Conservation (phyloP, 192 early-diverging fungal genomes). For the Oehlia diaphana region DNA sequence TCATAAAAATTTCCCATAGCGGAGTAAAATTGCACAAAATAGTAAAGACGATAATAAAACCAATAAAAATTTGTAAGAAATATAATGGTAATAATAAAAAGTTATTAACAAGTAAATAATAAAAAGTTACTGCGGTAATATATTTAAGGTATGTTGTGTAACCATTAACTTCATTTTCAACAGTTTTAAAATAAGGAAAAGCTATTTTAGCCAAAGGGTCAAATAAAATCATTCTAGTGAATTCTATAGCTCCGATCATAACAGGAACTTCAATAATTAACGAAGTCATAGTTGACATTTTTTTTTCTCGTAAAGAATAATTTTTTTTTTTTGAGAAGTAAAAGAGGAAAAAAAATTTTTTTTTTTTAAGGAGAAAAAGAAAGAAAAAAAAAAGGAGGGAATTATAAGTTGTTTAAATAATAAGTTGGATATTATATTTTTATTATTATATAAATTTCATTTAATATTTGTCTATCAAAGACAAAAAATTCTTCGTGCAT, state of each 20-base stretch:
- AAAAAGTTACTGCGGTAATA: background rate
- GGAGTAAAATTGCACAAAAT: background rate
- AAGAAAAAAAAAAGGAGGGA: background rate
- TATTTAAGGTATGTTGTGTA: background rate
- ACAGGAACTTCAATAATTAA: background rate
- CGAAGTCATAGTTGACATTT: background rate
- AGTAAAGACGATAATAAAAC: background rate
- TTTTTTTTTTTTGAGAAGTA: no score
- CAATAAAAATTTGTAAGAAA: background rate
- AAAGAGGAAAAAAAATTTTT: no score
- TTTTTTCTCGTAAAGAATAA: background rate
- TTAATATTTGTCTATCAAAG: background rate
- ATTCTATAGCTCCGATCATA: background rate
- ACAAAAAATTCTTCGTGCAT: background rate
- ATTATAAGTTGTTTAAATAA: background rate
- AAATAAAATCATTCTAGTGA: background rate
- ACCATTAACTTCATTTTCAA: background rate
- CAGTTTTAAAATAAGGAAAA: background rate
- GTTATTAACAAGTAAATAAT: background rate
- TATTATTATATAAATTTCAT: background rate
- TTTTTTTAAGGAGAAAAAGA: no score
- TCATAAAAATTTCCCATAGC: background rate
- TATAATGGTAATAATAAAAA: background rate
- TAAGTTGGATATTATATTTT: background rate
- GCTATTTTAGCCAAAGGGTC: background rate